These are phyloP conservation scores for Chlamydomonas sphaeroides DNA, from an alignment of 139 green algal species.

Conservation along the genomic window DNA sequence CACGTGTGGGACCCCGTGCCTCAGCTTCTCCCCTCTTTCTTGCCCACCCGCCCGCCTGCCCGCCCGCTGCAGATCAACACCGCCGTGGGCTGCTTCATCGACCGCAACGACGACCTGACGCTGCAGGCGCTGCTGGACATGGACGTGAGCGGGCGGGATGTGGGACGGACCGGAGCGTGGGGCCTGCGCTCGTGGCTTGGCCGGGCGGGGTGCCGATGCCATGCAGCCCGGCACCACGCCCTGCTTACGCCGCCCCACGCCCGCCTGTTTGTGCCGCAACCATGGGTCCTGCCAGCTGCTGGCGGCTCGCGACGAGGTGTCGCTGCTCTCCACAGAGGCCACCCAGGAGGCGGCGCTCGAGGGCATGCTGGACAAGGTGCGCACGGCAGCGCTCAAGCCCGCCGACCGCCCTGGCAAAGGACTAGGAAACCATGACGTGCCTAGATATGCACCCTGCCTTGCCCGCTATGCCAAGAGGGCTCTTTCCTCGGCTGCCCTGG, in stretches of 20 bases:
- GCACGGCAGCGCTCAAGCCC: too few relatives aligned
- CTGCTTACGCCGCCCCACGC: too few relatives aligned
- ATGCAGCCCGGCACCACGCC: too few relatives aligned
- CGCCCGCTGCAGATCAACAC: conserved; percentile 4
- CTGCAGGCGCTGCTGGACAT: conserved; percentile 62
- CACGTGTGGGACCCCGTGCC: not conserved
- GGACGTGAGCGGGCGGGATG: conserved; percentile 25
- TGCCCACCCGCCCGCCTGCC: not conserved
- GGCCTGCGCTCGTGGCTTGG: too few relatives aligned
- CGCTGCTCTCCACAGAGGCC: conserved; percentile 75
- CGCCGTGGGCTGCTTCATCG: conserved; percentile 26
- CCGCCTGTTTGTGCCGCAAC: too few relatives aligned
- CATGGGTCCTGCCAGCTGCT: conserved; percentile 50
- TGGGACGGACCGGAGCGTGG: too few relatives aligned
- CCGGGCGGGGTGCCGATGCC: too few relatives aligned
- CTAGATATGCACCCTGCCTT: too few relatives aligned
- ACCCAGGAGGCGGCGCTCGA: conserved; percentile 83
- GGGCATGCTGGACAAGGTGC: conserved; percentile 78
- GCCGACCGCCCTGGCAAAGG: too few relatives aligned
- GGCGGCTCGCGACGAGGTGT: conserved; percentile 66
- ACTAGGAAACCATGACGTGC: too few relatives aligned
- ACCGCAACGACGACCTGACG: conserved; percentile 59
- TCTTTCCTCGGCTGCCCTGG: too few relatives aligned
- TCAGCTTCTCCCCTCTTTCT: not conserved
- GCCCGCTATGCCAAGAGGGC: too few relatives aligned